Conservation (phyloP, 805 yeast genomes). For the Candida broadrunensis region DNA sequence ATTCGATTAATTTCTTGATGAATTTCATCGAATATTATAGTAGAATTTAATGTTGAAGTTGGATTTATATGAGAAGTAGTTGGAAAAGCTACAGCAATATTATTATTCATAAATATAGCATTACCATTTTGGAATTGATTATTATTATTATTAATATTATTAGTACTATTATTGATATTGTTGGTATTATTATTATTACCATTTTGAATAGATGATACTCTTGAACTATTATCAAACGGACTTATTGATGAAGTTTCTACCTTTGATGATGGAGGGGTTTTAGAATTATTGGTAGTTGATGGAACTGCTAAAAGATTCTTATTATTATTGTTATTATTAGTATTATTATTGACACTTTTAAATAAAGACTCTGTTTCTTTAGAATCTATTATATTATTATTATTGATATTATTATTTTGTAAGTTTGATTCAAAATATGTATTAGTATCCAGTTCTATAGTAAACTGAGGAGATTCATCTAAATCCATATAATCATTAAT, state of each 20-base stretch:
- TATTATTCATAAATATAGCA: not conserved
- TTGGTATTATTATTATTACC: not conserved
- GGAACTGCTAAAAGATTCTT: not conserved
- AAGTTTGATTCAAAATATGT: conserved; percentile 17
- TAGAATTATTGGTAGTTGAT: not conserved
- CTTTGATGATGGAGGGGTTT: conserved; percentile 1
- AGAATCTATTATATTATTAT: conserved; percentile 3
- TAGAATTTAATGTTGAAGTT: not conserved
- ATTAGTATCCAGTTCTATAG: conserved; percentile 27
- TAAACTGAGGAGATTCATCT: conserved; percentile 36
- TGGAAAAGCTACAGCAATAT: not conserved
- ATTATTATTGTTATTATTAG: not conserved
- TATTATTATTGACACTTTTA: not conserved
- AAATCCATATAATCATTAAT: conserved; percentile 28
- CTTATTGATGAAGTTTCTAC: conserved; percentile 3
- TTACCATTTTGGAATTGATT: not conserved
- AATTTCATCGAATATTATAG: not conserved
- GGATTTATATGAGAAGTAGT: not conserved
- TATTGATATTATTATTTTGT: conserved; percentile 5
- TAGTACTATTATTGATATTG: not conserved
- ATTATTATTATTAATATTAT: no score
- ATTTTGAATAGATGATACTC: conserved; percentile 9
- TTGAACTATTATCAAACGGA: conserved; percentile 10
- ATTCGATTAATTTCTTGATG: not conserved
- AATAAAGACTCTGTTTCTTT: conserved; percentile 8